These are phyloP conservation scores for Eutrema japonicum DNA, from an alignment of 345 rosid genomes.

Conservation along the genomic window DNA sequence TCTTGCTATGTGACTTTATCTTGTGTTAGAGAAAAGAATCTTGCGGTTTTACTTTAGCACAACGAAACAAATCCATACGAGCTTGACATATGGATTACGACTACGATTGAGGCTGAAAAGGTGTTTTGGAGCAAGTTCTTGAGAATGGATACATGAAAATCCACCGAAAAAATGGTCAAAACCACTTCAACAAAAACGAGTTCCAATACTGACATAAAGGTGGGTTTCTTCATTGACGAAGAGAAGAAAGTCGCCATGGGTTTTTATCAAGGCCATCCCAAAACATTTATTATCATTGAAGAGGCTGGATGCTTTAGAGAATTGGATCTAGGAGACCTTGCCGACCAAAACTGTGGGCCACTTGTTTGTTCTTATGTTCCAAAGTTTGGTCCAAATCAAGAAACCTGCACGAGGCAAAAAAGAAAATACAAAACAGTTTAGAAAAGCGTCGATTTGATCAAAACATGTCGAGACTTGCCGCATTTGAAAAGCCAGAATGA, in stretches of 20 bases:
- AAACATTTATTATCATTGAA: neutral
- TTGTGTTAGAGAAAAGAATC: constrained; percentile 5
- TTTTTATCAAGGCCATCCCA: neutral
- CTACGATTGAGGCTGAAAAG: neutral
- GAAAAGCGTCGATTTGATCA: neutral
- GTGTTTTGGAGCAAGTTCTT: constrained; percentile 22
- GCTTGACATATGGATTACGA: constrained; percentile 1
- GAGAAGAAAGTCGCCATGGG: constrained; percentile 1
- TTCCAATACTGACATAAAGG: too few species aligned
- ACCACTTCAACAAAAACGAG: too few species aligned
- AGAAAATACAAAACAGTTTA: neutral
- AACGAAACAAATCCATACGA: neutral
- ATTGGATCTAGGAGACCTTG: neutral
- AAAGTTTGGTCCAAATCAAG: neutral
- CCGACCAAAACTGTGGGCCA: too few species aligned
- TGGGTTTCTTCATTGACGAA: constrained; percentile 2
- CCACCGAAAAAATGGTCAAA: too few species aligned
- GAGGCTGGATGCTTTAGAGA: constrained; percentile 1
- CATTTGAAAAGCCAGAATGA: neutral
- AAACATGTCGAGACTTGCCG: neutral
- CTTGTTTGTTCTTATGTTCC: neutral
- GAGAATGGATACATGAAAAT: neutral
- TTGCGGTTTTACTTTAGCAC: neutral
- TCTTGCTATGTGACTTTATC: neutral
- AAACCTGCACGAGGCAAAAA: neutral